phyloP scores from a whole-genome alignment of 2,329 filamentous ascomycete species.

The Hymenoscyphus linearis region DNA sequence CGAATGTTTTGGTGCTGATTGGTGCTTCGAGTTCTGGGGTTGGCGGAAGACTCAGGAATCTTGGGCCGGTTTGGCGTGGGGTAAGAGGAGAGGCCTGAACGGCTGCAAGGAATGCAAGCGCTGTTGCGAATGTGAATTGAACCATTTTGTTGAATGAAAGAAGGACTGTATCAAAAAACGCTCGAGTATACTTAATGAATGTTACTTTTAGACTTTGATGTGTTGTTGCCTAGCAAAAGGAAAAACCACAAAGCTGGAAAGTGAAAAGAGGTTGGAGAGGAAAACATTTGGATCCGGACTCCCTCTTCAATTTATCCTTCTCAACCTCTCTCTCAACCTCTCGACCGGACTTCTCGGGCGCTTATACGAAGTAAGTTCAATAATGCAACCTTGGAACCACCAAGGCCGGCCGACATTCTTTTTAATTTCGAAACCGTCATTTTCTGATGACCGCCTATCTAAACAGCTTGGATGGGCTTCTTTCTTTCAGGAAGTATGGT shows the following conservation, averaged over 20 bases:
- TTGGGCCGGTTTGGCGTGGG: not conserved
- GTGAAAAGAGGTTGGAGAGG: not conserved
- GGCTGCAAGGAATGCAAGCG: not conserved
- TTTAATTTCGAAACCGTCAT: not conserved
- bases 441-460: not conserved
- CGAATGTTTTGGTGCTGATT: conserved; percentile 28
- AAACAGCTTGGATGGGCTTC: not conserved
- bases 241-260: not conserved
- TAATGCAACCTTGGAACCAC: not conserved
- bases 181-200: not conserved
- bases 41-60: conserved; percentile 31
- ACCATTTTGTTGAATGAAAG: not conserved
- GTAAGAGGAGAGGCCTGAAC: not conserved
- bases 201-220: not conserved
- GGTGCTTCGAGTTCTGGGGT: conserved; percentile 36
- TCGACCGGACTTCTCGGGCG: not conserved
- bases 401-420: not conserved
- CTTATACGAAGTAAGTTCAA: not conserved
- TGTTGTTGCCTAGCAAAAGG: not conserved
- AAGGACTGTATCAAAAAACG: not conserved
- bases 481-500: not conserved
- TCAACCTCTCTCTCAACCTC: not conserved
- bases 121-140: not conserved
- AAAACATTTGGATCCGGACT: not conserved
- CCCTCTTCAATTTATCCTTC: not conserved